phyloP scores from a whole-genome alignment of 2,329 filamentous ascomycete species.

The Diplodia seriata region DNA sequence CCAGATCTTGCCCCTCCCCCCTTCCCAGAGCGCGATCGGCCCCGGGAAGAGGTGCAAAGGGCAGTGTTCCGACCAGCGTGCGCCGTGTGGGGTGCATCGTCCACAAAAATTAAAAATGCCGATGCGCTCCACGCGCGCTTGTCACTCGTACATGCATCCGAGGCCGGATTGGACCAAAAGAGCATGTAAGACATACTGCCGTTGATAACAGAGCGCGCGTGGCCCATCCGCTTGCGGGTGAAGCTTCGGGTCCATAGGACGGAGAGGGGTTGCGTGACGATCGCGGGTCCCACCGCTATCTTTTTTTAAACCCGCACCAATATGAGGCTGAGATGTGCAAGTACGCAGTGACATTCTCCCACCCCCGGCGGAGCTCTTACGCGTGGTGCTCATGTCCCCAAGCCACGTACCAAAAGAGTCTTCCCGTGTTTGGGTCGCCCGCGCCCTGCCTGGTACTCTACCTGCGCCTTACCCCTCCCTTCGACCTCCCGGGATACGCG shows the following conservation, averaged over 20 bases:
- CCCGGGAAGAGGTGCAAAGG: background rate
- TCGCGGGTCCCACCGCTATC: background rate
- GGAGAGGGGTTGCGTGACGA: too few species aligned
- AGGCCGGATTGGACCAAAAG: background rate
- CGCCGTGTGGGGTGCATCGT: background rate
- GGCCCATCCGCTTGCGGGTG: too few species aligned
- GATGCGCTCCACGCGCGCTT: background rate
- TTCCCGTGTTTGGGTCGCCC: background rate
- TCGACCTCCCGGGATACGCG: background rate
- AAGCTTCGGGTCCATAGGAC: too few species aligned
- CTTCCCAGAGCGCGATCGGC: background rate
- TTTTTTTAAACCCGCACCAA: background rate
- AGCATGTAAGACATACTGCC: background rate
- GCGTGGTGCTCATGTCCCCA: background rate
- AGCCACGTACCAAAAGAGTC: constrained; percentile 11
- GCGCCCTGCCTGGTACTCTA: background rate
- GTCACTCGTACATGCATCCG: background rate
- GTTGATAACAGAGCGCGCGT: background rate
- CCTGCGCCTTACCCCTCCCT: background rate
- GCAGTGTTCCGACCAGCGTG: background rate
- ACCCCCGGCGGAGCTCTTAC: constrained; percentile 2
- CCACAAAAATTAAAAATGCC: background rate
- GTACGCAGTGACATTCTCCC: background rate
- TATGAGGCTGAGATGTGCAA: constrained; percentile 2
- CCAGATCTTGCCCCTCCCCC: background rate